These are phyloP conservation scores for Cutaneotrichosporon sp. DNA, from an alignment of 1,284 basidiomycete species.

Conservation along the genomic window DNA sequence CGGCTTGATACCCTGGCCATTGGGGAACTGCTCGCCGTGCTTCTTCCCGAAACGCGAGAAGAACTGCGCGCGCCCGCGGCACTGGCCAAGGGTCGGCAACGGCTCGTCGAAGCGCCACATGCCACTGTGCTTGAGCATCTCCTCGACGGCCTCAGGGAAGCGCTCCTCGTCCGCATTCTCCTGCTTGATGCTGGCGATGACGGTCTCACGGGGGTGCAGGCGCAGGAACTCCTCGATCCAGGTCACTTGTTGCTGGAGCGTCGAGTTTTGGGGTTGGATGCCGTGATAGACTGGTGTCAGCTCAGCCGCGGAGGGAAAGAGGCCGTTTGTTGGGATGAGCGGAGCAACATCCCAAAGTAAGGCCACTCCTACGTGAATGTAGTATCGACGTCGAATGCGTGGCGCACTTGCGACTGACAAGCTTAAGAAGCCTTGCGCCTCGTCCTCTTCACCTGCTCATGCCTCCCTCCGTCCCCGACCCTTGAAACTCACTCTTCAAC, in stretches of 20 bases:
- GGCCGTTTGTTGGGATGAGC: not conserved
- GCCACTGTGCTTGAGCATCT: constrained; percentile 62
- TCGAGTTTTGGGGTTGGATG: constrained; percentile 64
- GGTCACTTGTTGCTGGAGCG: constrained; percentile 62
- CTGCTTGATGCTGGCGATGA: constrained; percentile 83
- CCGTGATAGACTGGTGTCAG: constrained; percentile 68
- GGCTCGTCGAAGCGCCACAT: constrained; percentile 79
- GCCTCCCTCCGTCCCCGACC: no score
- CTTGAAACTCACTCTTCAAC: constrained; percentile 39
- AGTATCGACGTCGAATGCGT: not conserved
- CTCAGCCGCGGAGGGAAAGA: not conserved
- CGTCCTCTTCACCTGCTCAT: no score
- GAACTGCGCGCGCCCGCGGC: constrained; percentile 75
- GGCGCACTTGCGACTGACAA: not conserved
- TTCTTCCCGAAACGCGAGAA: constrained; percentile 67
- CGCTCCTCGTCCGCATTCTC: constrained; percentile 58
- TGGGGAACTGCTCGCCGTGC: constrained; percentile 60
- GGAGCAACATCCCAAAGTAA: not conserved
- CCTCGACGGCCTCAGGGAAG: constrained; percentile 68
- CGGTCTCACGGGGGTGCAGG: constrained; percentile 64
- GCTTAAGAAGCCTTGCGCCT: no score
- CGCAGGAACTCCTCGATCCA: constrained; percentile 65
- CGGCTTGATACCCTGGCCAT: constrained; percentile 69
- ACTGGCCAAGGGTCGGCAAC: constrained; percentile 74
- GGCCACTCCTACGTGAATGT: not conserved